phyloP scores from a whole-genome alignment of 2,329 filamentous ascomycete species.

The Exophiala lecanii-corni region DNA sequence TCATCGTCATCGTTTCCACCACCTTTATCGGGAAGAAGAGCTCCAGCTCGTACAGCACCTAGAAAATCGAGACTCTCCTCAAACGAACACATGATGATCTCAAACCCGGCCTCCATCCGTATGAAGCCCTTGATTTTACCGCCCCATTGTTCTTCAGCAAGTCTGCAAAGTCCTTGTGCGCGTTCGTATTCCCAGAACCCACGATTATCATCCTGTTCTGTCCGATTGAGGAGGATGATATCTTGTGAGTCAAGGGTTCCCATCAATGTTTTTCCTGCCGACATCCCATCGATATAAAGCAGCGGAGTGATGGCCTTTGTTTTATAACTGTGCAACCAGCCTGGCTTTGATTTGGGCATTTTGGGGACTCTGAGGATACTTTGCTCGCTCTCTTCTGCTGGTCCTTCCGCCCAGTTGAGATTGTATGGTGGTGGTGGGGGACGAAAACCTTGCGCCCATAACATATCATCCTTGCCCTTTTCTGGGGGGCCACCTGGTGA shows the following conservation, averaged over 20 bases:
- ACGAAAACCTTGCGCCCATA: no score
- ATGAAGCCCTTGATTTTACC: conserved; percentile 58
- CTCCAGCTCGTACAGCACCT: conserved; percentile 29
- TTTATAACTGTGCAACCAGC: conserved; percentile 64
- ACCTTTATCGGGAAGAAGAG: conserved; percentile 1
- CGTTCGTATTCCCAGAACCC: conserved; percentile 48
- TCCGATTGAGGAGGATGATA: conserved; percentile 49
- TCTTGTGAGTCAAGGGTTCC: conserved; percentile 68
- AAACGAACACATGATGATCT: conserved; percentile 66
- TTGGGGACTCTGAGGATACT: neutral
- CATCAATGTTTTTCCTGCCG: conserved; percentile 59
- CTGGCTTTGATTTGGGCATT: conserved; percentile 29
- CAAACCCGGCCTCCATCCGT: conserved; percentile 66
- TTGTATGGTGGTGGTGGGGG: neutral
- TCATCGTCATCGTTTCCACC: no score
- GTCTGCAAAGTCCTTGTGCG: conserved; percentile 52
- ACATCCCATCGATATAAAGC: conserved; percentile 67
- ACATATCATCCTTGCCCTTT: neutral
- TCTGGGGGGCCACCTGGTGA: neutral
- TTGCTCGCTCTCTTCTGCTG: no score
- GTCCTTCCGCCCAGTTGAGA: no score
- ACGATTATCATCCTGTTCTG: conserved; percentile 13
- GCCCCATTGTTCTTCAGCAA: conserved; percentile 48
- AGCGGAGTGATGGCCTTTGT: conserved; percentile 55
- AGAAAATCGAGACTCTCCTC: conserved; percentile 36